Evolutionary conservation across 2,329 filamentous ascomycete genomes (phyloP).

Genomic region (Epichloe brachyelytri): DNA sequence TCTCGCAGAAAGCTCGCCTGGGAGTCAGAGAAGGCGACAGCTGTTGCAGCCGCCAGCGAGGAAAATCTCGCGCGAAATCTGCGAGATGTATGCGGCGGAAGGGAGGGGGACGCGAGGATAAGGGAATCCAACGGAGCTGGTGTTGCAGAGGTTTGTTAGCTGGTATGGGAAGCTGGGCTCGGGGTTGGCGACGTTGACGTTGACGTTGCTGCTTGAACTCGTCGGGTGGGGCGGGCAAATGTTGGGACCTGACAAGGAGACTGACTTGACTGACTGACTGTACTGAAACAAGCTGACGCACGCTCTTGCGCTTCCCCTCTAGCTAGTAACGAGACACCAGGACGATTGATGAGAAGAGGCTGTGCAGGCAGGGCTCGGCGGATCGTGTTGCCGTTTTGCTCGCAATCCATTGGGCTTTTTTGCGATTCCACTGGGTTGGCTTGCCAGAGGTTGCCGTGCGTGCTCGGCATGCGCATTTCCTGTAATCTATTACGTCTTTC

Average conservation of each 20-base stretch:
- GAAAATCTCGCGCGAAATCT: neutral
- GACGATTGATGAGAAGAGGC: no score
- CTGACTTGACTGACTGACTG: neutral
- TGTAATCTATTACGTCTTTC: neutral
- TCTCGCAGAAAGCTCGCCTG: neutral
- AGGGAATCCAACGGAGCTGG: neutral
- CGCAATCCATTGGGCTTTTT: no score
- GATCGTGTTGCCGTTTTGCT: neutral
- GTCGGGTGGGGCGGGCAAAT: constrained; percentile 5
- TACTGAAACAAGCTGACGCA: neutral
- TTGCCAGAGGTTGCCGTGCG: neutral
- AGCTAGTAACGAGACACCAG: neutral
- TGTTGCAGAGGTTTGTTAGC: constrained; percentile 6
- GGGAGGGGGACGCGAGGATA: neutral
- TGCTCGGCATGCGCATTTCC: neutral
- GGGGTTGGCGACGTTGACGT: constrained; percentile 8
- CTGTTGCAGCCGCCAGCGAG: neutral
- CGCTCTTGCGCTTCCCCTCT: neutral
- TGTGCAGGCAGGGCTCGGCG: neutral
- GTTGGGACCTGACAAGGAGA: neutral
- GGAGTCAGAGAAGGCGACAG: neutral
- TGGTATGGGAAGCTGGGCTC: constrained; percentile 7
- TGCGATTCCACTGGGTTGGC: neutral
- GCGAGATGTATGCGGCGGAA: neutral
- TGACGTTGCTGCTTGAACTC: constrained; percentile 1